Evolutionary conservation across 257 asterid genomes (phyloP).

Genomic region (Ophiorrhiza pumila): DNA sequence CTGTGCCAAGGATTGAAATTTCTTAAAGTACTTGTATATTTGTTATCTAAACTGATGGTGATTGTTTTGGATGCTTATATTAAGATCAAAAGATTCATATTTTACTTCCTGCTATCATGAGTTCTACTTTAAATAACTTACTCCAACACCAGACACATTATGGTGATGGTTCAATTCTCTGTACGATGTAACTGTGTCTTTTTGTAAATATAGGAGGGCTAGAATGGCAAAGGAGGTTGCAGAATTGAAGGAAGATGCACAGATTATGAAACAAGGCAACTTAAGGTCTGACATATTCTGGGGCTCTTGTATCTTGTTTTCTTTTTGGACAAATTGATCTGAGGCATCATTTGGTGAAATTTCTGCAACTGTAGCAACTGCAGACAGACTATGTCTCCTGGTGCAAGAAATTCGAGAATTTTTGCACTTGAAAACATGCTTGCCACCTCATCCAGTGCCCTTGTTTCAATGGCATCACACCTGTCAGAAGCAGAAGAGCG

Average conservation of each 20-base stretch:
- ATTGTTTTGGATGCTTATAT: neutral
- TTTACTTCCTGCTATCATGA: neutral
- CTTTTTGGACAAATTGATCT: slow-evolving; percentile 6
- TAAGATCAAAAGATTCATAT: neutral
- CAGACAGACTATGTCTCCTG: slow-evolving; percentile 80
- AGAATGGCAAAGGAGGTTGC: slow-evolving; percentile 88
- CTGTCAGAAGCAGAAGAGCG: slow-evolving; percentile 98
- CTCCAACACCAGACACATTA: neutral
- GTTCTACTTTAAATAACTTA: neutral
- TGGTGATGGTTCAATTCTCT: neutral
- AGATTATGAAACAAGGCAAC: slow-evolving; percentile 45
- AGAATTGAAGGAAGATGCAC: slow-evolving; percentile 76
- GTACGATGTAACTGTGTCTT: neutral
- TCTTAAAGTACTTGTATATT: neutral
- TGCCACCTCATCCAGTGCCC: slow-evolving; percentile 83
- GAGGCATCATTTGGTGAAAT: neutral
- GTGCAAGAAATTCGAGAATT: slow-evolving; percentile 90
- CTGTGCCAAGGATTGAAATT: neutral
- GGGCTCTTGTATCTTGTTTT: slow-evolving; percentile 8
- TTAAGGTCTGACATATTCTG: slow-evolving; percentile 46
- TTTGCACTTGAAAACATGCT: slow-evolving; percentile 94
- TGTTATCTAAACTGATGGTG: neutral
- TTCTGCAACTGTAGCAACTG: slow-evolving; percentile 42
- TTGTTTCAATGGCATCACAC: slow-evolving; percentile 95
- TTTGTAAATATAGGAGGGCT: slow-evolving; percentile 58